Evolutionary conservation across 768 basidiomycete genomes (phyloP).

Genomic region (Pleurotus cornucopiae): DNA sequence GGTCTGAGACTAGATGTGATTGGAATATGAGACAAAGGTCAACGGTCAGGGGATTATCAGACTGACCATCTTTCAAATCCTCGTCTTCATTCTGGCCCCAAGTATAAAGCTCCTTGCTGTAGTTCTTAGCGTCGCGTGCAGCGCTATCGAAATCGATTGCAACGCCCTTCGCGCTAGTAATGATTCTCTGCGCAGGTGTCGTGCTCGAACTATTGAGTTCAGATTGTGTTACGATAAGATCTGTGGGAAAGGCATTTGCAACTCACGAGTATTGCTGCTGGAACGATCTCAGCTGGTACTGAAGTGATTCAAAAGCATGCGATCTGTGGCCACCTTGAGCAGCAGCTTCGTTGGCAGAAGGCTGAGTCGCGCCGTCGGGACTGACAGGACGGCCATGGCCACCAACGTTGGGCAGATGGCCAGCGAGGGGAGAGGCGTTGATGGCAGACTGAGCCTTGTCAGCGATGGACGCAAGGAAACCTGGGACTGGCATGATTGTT

Average conservation of each 20-base stretch:
- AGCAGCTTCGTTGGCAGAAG: conserved; percentile 39
- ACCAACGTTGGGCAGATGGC: conserved; percentile 39
- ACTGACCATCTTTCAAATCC: conserved; percentile 74
- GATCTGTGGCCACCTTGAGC: conserved; percentile 42
- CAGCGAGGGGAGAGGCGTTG: conserved; percentile 55
- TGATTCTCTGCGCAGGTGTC: conserved; percentile 69
- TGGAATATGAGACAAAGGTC: conserved; percentile 10
- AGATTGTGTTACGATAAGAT: conserved; percentile 7
- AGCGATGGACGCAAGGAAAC: conserved; percentile 62
- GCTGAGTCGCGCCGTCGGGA: conserved; percentile 33
- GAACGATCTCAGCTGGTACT: conserved; percentile 68
- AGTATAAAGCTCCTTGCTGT: conserved; percentile 81
- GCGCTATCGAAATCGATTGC: conserved; percentile 70
- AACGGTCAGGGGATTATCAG: neutral
- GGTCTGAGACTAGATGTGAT: conserved; percentile 57
- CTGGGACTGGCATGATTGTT: conserved; percentile 50
- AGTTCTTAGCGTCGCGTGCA: conserved; percentile 60
- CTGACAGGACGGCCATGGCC: conserved; percentile 27
- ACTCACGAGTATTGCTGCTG: conserved; percentile 73
- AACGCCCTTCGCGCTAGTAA: conserved; percentile 75
- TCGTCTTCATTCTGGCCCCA: conserved; percentile 74
- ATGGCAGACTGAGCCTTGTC: conserved; percentile 77
- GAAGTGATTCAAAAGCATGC: conserved; percentile 56
- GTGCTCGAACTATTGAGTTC: conserved; percentile 38
- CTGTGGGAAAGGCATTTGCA: neutral